Conservation (phyloP, 176 grass and related monocot species). For the Luzula sylvatica region DNA sequence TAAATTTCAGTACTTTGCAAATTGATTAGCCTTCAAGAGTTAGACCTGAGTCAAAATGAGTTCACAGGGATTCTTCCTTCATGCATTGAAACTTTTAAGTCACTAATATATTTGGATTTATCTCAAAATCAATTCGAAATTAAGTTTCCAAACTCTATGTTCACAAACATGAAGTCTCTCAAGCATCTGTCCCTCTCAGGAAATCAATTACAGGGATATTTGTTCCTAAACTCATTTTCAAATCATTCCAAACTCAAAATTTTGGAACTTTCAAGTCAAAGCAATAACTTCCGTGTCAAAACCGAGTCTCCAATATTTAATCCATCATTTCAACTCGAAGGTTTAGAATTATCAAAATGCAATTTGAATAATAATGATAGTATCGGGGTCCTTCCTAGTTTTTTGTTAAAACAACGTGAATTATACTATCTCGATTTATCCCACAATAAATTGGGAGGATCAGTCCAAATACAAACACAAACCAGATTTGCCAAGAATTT, state of each 20-base stretch:
- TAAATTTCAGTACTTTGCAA: constrained; percentile 11
- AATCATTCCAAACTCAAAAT: constrained; percentile 7
- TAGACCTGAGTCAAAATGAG: neutral
- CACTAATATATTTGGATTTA: constrained; percentile 16
- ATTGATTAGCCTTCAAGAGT: constrained; percentile 6
- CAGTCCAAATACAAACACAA: too few species aligned
- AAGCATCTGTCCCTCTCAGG: constrained; percentile 4
- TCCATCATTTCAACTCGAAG: constrained; percentile 8
- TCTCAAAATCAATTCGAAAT: constrained; percentile 2
- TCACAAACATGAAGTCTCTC: constrained; percentile 12
- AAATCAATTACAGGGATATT: constrained; percentile 15
- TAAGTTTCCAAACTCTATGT: constrained; percentile 12
- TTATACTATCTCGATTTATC: constrained; percentile 23
- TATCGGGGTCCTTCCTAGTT: neutral
- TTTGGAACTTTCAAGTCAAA: constrained; percentile 8
- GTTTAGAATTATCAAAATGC: constrained; percentile 14
- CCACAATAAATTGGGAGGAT: constrained; percentile 8
- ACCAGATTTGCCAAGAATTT: too few species aligned
- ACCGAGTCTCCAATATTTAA: constrained; percentile 8
- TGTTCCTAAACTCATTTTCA: neutral
- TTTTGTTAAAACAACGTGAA: constrained; percentile 14
- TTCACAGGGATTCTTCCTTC: constrained; percentile 13
- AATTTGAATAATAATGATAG: constrained; percentile 16
- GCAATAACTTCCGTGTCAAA: neutral
- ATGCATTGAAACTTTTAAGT: constrained; percentile 18